Percentiles rank a stretch among this genome's conserved stretches.
Evolutionary conservation across 768 basidiomycete species (phyloP).

Genomic region (Amanita rimosa): DNA sequence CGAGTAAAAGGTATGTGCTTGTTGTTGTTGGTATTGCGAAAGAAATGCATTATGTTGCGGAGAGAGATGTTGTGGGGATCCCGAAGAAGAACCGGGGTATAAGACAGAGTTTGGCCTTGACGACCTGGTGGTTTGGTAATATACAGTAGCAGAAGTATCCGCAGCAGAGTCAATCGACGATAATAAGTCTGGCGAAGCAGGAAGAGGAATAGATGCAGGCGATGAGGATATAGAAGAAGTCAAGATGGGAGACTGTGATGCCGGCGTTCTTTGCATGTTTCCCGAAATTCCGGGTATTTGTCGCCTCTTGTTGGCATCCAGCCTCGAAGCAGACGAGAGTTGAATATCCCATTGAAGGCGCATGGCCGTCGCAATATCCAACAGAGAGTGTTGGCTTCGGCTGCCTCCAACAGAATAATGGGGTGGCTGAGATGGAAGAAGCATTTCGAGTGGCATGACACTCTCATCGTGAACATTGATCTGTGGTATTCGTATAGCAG

Average conservation of each 20-base stretch:
- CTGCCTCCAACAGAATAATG: background rate
- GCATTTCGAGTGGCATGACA: background rate
- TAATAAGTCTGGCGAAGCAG: conserved; percentile 38
- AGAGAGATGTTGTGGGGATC: conserved; percentile 20
- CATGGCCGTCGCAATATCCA: conserved; percentile 13
- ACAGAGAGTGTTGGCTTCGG: conserved; percentile 9
- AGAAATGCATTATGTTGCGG: conserved; percentile 18
- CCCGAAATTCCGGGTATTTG: conserved; percentile 26
- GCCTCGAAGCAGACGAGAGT: conserved; percentile 12
- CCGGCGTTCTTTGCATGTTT: conserved; percentile 18
- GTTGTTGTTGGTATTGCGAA: conserved; percentile 21
- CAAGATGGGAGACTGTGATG: conserved; percentile 17
- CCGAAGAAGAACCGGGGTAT: conserved; percentile 29
- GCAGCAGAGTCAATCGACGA: conserved; percentile 8
- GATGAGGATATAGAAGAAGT: conserved; percentile 26
- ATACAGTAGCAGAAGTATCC: conserved; percentile 37
- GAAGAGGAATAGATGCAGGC: conserved; percentile 28
- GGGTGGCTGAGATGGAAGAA: background rate
- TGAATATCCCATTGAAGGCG: conserved; percentile 1
- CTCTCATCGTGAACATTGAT: conserved; percentile 16
- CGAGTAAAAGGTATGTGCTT: conserved; percentile 9
- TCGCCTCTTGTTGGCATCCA: conserved; percentile 29
- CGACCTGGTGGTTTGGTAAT: conserved; percentile 50
- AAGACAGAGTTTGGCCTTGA: conserved; percentile 29
- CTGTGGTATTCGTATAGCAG: conserved; percentile 18